Evolutionary conservation across 2,329 filamentous ascomycete genomes (phyloP).

Genomic region (Fusarium torreyae): DNA sequence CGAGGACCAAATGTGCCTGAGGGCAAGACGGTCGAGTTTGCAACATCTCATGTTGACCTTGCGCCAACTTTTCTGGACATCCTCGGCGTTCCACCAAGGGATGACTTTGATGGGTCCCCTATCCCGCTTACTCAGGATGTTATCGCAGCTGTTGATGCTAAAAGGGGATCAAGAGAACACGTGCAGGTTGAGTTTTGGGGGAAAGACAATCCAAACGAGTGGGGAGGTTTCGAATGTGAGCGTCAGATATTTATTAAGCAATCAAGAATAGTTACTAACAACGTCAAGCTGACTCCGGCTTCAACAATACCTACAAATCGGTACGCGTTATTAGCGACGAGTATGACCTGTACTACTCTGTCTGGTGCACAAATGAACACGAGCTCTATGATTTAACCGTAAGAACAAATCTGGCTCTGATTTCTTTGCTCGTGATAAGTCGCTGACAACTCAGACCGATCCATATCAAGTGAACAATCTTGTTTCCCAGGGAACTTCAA

Average conservation of each 20-base stretch:
- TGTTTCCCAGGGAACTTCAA: conserved; percentile 13
- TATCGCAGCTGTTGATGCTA: too few species aligned
- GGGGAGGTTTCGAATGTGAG: too few species aligned
- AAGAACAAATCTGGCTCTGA: conserved; percentile 37
- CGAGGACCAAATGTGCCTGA: conserved; percentile 63
- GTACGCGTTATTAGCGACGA: conserved; percentile 62
- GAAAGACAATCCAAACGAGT: conserved; percentile 27
- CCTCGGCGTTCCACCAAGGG: conserved; percentile 51
- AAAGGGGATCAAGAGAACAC: conserved; percentile 57
- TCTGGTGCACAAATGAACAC: conserved; percentile 67
- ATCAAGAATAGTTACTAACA: too few species aligned
- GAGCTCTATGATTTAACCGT: conserved; percentile 68
- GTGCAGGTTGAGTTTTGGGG: conserved; percentile 69
- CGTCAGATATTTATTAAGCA: too few species aligned
- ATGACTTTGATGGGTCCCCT: conserved; percentile 67
- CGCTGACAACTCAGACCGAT: conserved; percentile 58
- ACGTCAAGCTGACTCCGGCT: background rate
- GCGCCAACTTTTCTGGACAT: conserved; percentile 66
- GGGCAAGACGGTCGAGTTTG: conserved; percentile 53
- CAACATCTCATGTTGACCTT: conserved; percentile 67
- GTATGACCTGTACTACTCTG: conserved; percentile 70
- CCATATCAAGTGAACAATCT: conserved; percentile 61
- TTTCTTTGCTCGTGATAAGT: too few species aligned
- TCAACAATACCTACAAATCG: conserved; percentile 69
- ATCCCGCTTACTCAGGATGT: conserved; percentile 55